Percentiles rank a stretch among this genome's conserved stretches.
phyloP scores from a whole-genome alignment of 257 asterid species.

The Echites panduratus region DNA sequence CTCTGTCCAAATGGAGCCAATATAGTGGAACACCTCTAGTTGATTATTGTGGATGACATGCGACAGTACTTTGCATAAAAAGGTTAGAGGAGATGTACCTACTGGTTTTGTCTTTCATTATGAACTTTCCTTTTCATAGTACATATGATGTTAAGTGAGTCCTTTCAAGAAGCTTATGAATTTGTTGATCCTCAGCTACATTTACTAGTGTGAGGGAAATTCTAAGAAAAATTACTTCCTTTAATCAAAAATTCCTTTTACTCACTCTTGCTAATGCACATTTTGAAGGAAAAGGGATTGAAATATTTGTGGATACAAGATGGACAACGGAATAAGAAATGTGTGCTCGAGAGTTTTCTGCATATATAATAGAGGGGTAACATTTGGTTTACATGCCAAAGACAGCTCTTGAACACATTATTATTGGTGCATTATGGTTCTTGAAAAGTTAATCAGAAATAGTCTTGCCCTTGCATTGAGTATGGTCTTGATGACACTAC shows the following conservation, averaged over 20 bases:
- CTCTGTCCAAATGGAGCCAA: too few species aligned
- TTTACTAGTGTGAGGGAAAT: neutral
- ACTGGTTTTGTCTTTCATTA: neutral
- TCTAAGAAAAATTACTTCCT: neutral
- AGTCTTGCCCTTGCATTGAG: too few species aligned
- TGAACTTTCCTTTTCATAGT: neutral
- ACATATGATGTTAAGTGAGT: neutral
- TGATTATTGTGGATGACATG: neutral
- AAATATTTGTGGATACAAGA: neutral
- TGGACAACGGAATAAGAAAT: too few species aligned
- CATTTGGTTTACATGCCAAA: too few species aligned
- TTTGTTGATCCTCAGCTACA: neutral
- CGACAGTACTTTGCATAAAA: neutral
- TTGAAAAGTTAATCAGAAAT: too few species aligned
- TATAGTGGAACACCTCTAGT: neutral
- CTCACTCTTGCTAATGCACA: neutral
- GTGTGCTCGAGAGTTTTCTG: too few species aligned
- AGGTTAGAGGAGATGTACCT: neutral
- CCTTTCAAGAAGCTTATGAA: neutral
- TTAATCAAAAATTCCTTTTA: neutral
- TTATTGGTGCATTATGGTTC: too few species aligned
- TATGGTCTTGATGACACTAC: too few species aligned
- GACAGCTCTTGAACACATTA: too few species aligned
- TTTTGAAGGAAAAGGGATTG: neutral
- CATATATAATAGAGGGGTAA: too few species aligned